Conservation (phyloP, 805 yeast species). For the Sporopachydermia lactativora region DNA sequence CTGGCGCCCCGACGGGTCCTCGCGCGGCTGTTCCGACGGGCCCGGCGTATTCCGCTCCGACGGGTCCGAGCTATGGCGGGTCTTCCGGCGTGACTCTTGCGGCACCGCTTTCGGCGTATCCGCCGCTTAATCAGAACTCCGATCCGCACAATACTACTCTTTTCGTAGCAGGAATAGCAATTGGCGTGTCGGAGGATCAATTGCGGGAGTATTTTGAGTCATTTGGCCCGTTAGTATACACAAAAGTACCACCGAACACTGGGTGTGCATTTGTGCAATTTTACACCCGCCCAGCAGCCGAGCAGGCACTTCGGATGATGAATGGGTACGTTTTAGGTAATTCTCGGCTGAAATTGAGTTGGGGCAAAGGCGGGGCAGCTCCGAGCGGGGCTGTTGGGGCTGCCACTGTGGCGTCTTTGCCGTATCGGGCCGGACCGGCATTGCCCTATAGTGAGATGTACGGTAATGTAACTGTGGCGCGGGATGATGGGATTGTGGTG, state of each 20-base stretch:
- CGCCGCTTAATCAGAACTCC: constrained; percentile 47
- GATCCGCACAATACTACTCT: constrained; percentile 77
- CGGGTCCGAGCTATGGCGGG: too few species aligned
- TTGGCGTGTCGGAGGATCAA: constrained; percentile 45
- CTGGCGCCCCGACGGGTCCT: constrained; percentile 4
- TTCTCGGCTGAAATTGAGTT: constrained; percentile 52
- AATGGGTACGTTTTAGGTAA: constrained; percentile 73
- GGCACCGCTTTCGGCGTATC: constrained; percentile 11
- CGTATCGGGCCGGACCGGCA: neutral
- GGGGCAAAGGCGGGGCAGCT: constrained; percentile 45
- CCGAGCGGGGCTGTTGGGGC: neutral
- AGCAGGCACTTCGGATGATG: constrained; percentile 63
- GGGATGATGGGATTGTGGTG: neutral
- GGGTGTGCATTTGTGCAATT: constrained; percentile 54
- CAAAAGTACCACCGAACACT: constrained; percentile 66
- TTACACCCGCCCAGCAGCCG: constrained; percentile 55
- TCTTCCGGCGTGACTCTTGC: constrained; percentile 27
- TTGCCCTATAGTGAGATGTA: neutral
- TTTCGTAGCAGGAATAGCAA: constrained; percentile 50
- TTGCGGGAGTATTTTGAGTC: constrained; percentile 43
- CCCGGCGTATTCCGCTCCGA: constrained; percentile 13
- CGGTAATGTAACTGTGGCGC: neutral
- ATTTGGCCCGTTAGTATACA: constrained; percentile 66
- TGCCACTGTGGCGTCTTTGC: neutral
- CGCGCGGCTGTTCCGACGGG: constrained; percentile 8